Percentiles rank a stretch among this genome's conserved stretches.
Conservation (phyloP, 2,329 filamentous ascomycete species). For the Albifimbria verrucaria region DNA sequence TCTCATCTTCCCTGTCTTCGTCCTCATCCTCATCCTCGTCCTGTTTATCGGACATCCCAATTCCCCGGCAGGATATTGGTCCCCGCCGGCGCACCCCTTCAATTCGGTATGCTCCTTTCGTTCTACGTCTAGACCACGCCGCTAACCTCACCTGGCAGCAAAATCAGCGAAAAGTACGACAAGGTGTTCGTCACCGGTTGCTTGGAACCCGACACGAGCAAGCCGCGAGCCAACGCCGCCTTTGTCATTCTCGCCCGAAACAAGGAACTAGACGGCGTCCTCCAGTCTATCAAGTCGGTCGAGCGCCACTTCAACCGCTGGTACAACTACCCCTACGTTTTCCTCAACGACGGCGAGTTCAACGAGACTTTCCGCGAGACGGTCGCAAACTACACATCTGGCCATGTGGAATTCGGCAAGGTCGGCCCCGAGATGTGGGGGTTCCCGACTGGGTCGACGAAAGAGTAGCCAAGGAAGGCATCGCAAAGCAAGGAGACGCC, state of each 20-base stretch:
- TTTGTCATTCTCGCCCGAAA: conserved; percentile 96
- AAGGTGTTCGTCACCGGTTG: conserved; percentile 95
- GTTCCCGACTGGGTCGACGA: conserved; percentile 95
- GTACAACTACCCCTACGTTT: conserved; percentile 98
- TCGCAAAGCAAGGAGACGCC: conserved; percentile 91
- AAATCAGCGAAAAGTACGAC: conserved; percentile 96
- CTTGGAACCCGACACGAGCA: conserved; percentile 71
- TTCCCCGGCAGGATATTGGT: conserved; percentile 80
- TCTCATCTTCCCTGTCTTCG: conserved; percentile 85
- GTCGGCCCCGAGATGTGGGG: conserved; percentile 92
- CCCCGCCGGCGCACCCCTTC: conserved; percentile 84
- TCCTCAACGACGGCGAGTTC: conserved; percentile 96
- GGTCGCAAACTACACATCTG: conserved; percentile 86
- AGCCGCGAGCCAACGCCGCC: conserved; percentile 85
- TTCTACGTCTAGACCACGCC: background rate
- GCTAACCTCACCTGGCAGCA: conserved; percentile 50
- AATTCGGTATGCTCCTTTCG: conserved; percentile 66
- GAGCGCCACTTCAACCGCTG: conserved; percentile 98
- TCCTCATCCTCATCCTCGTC: conserved; percentile 85
- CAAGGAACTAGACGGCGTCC: conserved; percentile 91
- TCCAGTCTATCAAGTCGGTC: conserved; percentile 96
- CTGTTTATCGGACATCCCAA: conserved; percentile 86
- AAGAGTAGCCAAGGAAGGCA: conserved; percentile 91
- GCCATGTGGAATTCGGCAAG: conserved; percentile 85
- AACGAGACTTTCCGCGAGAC: conserved; percentile 89